Percentiles rank a stretch among this genome's conserved stretches.
Evolutionary conservation across 768 basidiomycete genomes (phyloP).

Genomic region (Boletus eberwhitei): DNA sequence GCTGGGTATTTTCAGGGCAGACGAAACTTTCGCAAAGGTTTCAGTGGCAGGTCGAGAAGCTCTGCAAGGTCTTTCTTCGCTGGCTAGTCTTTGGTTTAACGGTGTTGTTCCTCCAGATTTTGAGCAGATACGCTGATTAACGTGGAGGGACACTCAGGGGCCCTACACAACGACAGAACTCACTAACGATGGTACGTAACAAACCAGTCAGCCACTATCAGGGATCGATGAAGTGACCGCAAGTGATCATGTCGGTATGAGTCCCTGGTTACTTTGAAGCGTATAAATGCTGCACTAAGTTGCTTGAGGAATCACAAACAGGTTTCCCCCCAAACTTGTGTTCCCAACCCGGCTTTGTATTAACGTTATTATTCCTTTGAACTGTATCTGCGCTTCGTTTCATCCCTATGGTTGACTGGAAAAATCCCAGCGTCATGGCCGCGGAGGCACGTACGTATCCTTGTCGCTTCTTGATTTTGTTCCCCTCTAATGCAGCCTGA

Average conservation of each 20-base stretch:
- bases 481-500: conserved; percentile 1
- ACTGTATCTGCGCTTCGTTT: conserved; percentile 12
- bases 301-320: conserved; percentile 5
- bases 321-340: not conserved
- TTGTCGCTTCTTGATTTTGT: not conserved
- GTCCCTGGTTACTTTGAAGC: conserved; percentile 26
- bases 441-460: conserved; percentile 23
- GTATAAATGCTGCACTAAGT: conserved; percentile 18
- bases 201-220: conserved; percentile 1
- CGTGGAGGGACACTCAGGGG: not conserved
- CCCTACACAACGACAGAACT: not conserved
- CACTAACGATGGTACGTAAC: conserved; percentile 18
- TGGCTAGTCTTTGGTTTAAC: not conserved
- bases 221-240: conserved; percentile 8
- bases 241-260: conserved; percentile 3
- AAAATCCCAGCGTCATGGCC: conserved; percentile 17
- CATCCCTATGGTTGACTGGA: conserved; percentile 27
- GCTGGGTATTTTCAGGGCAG: not conserved
- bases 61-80: not conserved
- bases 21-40: not conserved
- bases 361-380: conserved; percentile 4
- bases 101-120: not conserved
- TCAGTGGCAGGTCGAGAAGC: not conserved
- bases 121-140: not conserved
- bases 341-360: conserved; percentile 8